These are phyloP conservation scores for Amaranthus hypochondriacus DNA, from an alignment of 148 eudicot genomes.

Conservation along the genomic window DNA sequence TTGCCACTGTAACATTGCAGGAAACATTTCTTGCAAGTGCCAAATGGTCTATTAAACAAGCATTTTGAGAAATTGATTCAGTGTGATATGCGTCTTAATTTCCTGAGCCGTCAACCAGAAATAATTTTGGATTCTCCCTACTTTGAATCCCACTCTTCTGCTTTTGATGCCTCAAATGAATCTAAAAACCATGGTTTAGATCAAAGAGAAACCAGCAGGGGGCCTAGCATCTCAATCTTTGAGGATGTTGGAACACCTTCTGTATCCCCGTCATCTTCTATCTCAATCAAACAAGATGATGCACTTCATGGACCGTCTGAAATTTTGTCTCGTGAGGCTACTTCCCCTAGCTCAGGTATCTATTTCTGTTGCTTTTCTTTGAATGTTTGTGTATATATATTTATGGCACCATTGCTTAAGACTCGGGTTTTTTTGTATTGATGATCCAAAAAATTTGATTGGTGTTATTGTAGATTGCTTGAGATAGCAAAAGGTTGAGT, in stretches of 20 bases:
- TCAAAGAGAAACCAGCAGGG: conserved; percentile 29
- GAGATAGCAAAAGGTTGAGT: too few relatives aligned
- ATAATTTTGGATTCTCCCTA: conserved; percentile 49
- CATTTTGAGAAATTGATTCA: conserved; percentile 87
- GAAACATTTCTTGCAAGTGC: conserved; percentile 61
- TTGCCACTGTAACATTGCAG: conserved; percentile 35
- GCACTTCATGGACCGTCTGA: conserved; percentile 31
- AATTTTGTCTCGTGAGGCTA: conserved; percentile 41
- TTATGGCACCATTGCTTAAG: background rate
- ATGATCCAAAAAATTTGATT: too few relatives aligned
- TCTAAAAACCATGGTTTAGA: conserved; percentile 23
- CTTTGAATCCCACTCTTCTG: conserved; percentile 46
- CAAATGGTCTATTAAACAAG: conserved; percentile 65
- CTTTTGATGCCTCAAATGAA: conserved; percentile 32
- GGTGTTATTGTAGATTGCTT: too few relatives aligned
- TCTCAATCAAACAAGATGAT: conserved; percentile 36
- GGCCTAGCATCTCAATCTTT: conserved; percentile 29
- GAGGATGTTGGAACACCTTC: conserved; percentile 42
- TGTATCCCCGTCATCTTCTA: conserved; percentile 33
- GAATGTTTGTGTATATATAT: background rate
- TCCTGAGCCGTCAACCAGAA: conserved; percentile 63
- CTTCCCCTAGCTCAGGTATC: conserved; percentile 80
- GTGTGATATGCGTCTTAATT: conserved; percentile 68
- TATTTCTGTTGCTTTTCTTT: background rate
- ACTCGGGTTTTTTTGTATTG: background rate